Evolutionary conservation across 2,329 filamentous ascomycete species (phyloP).

Genomic region (Mycosphaerella arachidis): DNA sequence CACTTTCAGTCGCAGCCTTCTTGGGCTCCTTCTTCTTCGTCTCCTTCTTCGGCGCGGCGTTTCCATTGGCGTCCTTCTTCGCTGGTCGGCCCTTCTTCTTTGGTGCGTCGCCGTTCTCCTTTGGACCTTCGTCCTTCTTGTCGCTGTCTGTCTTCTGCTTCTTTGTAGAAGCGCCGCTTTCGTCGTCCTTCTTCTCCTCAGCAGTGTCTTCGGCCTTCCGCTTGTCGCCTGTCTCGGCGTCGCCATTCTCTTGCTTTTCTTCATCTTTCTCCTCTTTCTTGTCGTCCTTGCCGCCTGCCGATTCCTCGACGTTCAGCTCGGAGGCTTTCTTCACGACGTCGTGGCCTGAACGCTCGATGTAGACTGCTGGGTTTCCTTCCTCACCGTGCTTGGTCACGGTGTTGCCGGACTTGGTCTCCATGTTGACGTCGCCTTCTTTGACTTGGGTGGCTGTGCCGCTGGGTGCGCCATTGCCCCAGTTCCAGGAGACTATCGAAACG

Average conservation of each 20-base stretch:
- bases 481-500: conserved; percentile 54
- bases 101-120: conserved; percentile 33
- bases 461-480: conserved; percentile 54
- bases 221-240: conserved; percentile 29
- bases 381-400: conserved; percentile 58
- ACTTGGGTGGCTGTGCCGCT: conserved; percentile 55
- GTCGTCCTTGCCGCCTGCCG: conserved; percentile 38
- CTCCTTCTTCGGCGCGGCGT: conserved; percentile 34
- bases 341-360: conserved; percentile 55
- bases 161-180: conserved; percentile 26
- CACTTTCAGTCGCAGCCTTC: conserved; percentile 47
- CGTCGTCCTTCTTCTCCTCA: conserved; percentile 34
- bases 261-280: conserved; percentile 34
- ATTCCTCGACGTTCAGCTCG: conserved; percentile 54
- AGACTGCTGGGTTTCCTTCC: conserved; percentile 57
- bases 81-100: conserved; percentile 43
- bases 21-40: conserved; percentile 44
- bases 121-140: conserved; percentile 32
- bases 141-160: conserved; percentile 33
- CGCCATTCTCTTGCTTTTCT: conserved; percentile 25
- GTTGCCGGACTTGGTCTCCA: conserved; percentile 59
- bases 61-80: conserved; percentile 32
- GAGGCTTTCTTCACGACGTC: conserved; percentile 61
- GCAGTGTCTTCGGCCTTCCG: conserved; percentile 22
- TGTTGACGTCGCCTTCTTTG: conserved; percentile 56